A percentile compares a stretch with the other conserved stretches of the same genome.
Conservation (phyloP, 1,139 yeast genomes). For the Yamadazyma triangularis region DNA sequence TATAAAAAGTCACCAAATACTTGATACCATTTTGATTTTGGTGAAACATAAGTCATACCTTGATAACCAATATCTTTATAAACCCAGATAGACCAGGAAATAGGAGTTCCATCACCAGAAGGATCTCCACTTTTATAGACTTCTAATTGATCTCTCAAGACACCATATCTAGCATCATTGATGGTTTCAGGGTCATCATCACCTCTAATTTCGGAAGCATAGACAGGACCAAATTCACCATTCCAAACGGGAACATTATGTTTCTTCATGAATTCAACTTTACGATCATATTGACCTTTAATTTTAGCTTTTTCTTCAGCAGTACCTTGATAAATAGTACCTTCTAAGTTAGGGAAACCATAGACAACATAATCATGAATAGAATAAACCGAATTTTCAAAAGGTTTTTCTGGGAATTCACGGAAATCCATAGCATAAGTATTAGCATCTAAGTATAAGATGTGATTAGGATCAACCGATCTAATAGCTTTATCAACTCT, state of each 20-base stretch:
- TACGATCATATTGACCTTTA: slow-evolving; percentile 31
- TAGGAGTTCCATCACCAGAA: slow-evolving; percentile 37
- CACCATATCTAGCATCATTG: slow-evolving; percentile 33
- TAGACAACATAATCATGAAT: slow-evolving; percentile 39
- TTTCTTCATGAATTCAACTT: slow-evolving; percentile 34
- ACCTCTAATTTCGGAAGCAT: slow-evolving; percentile 37
- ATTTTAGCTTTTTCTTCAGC: slow-evolving; percentile 26
- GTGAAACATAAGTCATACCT: slow-evolving; percentile 40
- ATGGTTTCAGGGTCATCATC: slow-evolving; percentile 29
- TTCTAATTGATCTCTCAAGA: slow-evolving; percentile 38
- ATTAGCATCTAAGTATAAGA: slow-evolving; percentile 42
- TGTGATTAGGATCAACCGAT: slow-evolving; percentile 39
- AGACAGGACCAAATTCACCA: slow-evolving; percentile 49
- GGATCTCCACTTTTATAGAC: slow-evolving; percentile 41
- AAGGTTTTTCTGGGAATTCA: slow-evolving; percentile 32
- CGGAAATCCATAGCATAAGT: slow-evolving; percentile 46
- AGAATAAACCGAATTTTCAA: slow-evolving; percentile 40
- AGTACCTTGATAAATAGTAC: slow-evolving; percentile 26
- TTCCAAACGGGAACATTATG: slow-evolving; percentile 46
- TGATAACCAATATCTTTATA: slow-evolving; percentile 48
- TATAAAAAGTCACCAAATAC: slow-evolving; percentile 34
- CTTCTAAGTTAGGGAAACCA: slow-evolving; percentile 37
- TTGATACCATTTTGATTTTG: slow-evolving; percentile 36
- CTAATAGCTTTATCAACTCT: slow-evolving; percentile 32
- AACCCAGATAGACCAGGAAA: slow-evolving; percentile 48